Percentiles rank a stretch among this genome's conserved stretches.
phyloP scores from a whole-genome alignment of 352 stramenopile genomes.

The Phytophthora boehmeriae region DNA sequence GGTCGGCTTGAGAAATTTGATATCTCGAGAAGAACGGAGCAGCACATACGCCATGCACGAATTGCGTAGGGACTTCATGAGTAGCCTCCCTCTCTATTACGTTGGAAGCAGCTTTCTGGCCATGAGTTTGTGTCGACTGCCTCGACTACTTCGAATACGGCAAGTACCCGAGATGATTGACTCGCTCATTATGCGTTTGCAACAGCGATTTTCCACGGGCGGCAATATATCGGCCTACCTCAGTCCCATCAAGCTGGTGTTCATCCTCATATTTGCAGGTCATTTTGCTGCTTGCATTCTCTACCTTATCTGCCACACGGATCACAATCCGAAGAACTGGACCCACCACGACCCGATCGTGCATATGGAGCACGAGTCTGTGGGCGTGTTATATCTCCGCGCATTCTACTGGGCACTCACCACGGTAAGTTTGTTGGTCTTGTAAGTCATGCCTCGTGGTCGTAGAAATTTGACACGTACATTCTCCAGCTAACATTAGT shows the following conservation, averaged over 20 bases:
- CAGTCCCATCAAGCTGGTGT: slow-evolving; percentile 64
- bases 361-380: slow-evolving; percentile 57
- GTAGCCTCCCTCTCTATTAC: slow-evolving; percentile 73
- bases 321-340: slow-evolving; percentile 69
- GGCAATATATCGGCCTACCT: slow-evolving; percentile 72
- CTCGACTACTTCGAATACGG: slow-evolving; percentile 50
- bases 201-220: slow-evolving; percentile 60
- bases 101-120: slow-evolving; percentile 53
- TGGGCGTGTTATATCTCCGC: slow-evolving; percentile 63
- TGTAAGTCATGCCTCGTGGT: not conserved
- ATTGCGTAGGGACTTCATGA: slow-evolving; percentile 49
- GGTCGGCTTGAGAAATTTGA: slow-evolving; percentile 49
- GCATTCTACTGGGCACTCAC: slow-evolving; percentile 82
- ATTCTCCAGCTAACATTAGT: slow-evolving; percentile 59
- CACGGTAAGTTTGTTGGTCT: slow-evolving; percentile 37
- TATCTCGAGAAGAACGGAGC: slow-evolving; percentile 54
- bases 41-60: slow-evolving; percentile 44
- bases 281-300: slow-evolving; percentile 74
- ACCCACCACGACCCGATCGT: slow-evolving; percentile 79
- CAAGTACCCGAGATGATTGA: slow-evolving; percentile 54
- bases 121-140: slow-evolving; percentile 65
- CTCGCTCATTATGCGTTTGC: slow-evolving; percentile 67
- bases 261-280: slow-evolving; percentile 65
- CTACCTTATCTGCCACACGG: slow-evolving; percentile 70
- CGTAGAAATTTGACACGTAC: slow-evolving; percentile 10